Conservation (phyloP, 78 protist genomes). For the Cavenderia fasciculata region DNA sequence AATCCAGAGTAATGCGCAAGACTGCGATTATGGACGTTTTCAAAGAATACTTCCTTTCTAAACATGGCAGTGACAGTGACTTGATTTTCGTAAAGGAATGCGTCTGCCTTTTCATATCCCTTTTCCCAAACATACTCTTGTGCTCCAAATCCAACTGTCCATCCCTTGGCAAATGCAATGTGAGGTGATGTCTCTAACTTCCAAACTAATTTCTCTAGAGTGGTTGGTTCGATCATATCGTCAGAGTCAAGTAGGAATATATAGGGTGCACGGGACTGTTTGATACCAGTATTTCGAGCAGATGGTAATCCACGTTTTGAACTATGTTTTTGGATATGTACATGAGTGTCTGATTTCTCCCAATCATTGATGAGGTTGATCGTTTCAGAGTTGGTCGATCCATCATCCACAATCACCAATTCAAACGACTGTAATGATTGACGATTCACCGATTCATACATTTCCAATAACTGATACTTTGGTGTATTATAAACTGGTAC, state of each 20-base stretch:
- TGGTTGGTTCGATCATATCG: conserved; percentile 57
- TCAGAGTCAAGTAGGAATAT: conserved; percentile 47
- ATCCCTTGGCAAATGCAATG: conserved; percentile 42
- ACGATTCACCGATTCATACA: not conserved
- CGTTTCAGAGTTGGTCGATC: not conserved
- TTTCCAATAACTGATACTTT: conserved; percentile 5
- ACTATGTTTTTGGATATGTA: not conserved
- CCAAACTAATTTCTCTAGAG: conserved; percentile 57
- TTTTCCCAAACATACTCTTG: conserved; percentile 35
- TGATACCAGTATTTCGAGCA: conserved; percentile 38
- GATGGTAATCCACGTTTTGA: conserved; percentile 28
- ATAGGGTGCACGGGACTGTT: not conserved
- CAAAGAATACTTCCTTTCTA: conserved; percentile 7
- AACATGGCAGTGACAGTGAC: conserved; percentile 31
- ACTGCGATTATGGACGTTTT: not conserved
- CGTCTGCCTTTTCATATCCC: conserved; percentile 19
- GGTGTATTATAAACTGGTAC: conserved; percentile 34
- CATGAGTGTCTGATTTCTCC: not conserved
- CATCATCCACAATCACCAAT: conserved; percentile 36
- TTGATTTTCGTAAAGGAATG: conserved; percentile 41
- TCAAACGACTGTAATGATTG: conserved; percentile 48
- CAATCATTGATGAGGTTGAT: not conserved
- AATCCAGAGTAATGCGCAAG: not conserved
- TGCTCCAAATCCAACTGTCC: conserved; percentile 27
- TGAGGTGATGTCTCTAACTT: conserved; percentile 22